Evolutionary conservation across 441 rosid species (phyloP), one percentile per base, ranked within the genome.

Genomic region (Theobroma grandiflorum): DNA sequence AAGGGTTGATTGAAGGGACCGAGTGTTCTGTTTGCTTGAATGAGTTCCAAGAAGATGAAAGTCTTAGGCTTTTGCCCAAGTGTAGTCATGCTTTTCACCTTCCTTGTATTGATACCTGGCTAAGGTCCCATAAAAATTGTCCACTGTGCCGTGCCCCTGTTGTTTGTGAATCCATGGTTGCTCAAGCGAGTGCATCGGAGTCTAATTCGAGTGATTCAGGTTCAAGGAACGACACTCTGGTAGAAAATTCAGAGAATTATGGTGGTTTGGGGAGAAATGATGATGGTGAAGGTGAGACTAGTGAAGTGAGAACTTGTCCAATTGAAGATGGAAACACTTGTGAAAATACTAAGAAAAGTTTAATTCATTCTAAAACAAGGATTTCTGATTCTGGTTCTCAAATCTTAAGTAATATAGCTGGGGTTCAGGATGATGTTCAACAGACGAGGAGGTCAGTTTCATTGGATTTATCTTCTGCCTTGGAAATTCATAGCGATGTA

Each of bases 21-120:
- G 95, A 94, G 16, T 95, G 99, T 84, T 88, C 99, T 50, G 91
- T 95, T 77, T 95, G 99, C 85, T 87, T 95, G 88, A 88, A 73
- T 74, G 98, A 92, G 74, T 95, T 94, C 49, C 78, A 90, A 81
- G 96, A 95, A 76, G 87, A 87, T 26, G 98, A 91, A 42, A 84
- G 82, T 9, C 86, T 95, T 14, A 85, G 93, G 82, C 76, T 95
- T 68, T 78, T 95, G 82, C 96, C 96, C 0, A 94, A 92, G 84
- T 95, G 98, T 75, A 90, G 84, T 58, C 99, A 94, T 76, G 97
- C 95, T 38, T 95, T 95, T 79, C 99, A 95, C 83, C 31, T 92
- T 12, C 80, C 88, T 22, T 95, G 98, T 72, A 90, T 95, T 6
- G 99, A 95, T 81, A 89, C 95, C 14, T 93, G 99, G 99, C 79